Base-by-base conservation (phyloP, 73 alveolate genomes). In the Tetrahymena borealis region DNA sequence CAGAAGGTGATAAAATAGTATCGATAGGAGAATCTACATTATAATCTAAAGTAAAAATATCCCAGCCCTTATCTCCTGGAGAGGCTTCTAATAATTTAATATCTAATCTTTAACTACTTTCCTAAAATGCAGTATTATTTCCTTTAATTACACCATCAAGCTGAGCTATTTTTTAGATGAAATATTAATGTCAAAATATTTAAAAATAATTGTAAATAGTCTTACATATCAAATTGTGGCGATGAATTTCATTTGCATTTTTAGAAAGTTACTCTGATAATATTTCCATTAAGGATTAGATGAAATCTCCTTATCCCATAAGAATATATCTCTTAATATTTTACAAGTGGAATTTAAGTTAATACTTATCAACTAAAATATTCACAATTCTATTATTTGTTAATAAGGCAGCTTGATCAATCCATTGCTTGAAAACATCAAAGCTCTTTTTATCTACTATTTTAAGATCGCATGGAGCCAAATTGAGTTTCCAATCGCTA, bases 11-110 rank as follows among this genome's bases (percentile, higher is more conserved):
- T 85, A 98, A 97, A 16, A 98, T 96, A 7, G 99, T 97, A 60
- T 97, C 95, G 18, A 98, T 91, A 35, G 99, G 99, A n/a, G 98
- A 96, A 78, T 98, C 98, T 15, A 98, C 99, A 78, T 95, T 96
- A 94, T 98, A 98, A 94, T 98, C 99, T 78, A 98, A 96, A 78
- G 98, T 94, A 94, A 98, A 98, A 38, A 98, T 95, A 92, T 98
- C 99, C 99, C 99, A 98, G 0, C 99, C 99, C 28, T 93, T 95
- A 91, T 98, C 99, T 20, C 99, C 99, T 12, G 98, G 98, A 4
- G 98, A 93, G 0, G 98, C 96, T 90, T 97, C 99, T n/a, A 96
- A 91, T 40, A 98, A 95, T 93, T 97, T 98, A 90, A 98, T 97
- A 90, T 96, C 97, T 32, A 98, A 95, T 95, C 99, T 95, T 90